A percentile compares a stretch with the other conserved stretches of the same genome.
Evolutionary conservation across 2,329 filamentous ascomycete genomes (phyloP).

Genomic region (Cladosporium oxysporum): DNA sequence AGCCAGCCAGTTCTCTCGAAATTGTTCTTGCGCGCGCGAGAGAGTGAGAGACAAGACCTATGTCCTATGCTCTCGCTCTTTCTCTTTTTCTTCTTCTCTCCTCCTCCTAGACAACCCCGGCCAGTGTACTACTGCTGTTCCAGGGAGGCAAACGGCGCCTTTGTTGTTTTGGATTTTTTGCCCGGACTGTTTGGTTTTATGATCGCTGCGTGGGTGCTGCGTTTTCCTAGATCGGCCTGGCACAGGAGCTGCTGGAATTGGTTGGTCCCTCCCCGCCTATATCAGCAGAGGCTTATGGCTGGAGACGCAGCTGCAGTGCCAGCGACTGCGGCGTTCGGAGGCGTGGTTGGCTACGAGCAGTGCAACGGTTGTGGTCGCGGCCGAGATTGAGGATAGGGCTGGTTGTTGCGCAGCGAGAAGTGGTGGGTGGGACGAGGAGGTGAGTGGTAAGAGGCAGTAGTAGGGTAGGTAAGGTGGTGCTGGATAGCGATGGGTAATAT

Average conservation of each 20-base stretch:
- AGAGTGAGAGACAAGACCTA: background rate
- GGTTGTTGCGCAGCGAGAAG: background rate
- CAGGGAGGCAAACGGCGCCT: background rate
- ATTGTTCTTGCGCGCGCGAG: background rate
- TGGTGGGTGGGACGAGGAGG: background rate
- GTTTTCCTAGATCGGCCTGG: conserved; percentile 11
- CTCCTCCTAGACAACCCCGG: background rate
- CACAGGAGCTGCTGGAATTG: conserved; percentile 16
- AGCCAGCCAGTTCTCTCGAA: background rate
- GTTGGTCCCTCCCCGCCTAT: conserved; percentile 13
- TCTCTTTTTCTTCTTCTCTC: background rate
- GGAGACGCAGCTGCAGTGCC: conserved; percentile 6
- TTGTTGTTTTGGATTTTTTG: background rate
- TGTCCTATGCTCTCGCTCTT: background rate
- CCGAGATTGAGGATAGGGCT: conserved; percentile 1
- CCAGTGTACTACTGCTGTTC: background rate
- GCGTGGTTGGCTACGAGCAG: background rate
- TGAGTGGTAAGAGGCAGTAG: background rate
- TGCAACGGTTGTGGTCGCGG: background rate
- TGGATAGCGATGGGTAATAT: background rate
- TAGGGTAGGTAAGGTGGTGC: background rate
- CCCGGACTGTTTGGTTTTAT: background rate
- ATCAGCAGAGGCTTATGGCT: conserved; percentile 13
- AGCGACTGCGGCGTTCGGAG: background rate
- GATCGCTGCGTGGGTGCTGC: background rate